A percentile compares a stretch with the other conserved stretches of the same genome.
phyloP scores from a whole-genome alignment of 306 rosid species.

The Vigna nakashimae region DNA sequence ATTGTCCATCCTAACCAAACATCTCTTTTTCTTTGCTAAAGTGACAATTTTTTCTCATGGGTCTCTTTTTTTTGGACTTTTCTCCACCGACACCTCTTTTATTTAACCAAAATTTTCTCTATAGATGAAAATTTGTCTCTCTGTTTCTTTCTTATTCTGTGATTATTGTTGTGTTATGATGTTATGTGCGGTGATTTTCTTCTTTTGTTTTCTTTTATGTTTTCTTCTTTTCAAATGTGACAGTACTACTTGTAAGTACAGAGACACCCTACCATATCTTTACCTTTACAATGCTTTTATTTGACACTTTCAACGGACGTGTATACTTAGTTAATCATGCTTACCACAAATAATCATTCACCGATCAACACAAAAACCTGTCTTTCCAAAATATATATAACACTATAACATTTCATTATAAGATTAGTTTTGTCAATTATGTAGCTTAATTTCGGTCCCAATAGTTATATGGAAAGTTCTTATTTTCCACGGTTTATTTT shows the following conservation, averaged over 20 bases:
- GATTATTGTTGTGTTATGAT: background rate
- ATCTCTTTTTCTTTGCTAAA: conserved; percentile 35
- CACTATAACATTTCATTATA: background rate
- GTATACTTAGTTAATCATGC: conserved; percentile 8
- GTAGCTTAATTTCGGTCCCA: background rate
- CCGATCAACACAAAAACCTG: background rate
- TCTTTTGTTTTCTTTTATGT: conserved; percentile 24
- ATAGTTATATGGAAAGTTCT: too few species aligned
- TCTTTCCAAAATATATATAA: background rate
- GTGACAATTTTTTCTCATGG: conserved; percentile 5
- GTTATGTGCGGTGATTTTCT: conserved; percentile 20
- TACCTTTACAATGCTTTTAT: conserved; percentile 34
- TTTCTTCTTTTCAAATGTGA: conserved; percentile 44
- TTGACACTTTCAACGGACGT: background rate
- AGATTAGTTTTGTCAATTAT: background rate
- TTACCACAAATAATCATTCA: conserved; percentile 16
- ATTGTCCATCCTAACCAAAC: conserved; percentile 43
- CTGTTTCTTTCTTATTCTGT: background rate
- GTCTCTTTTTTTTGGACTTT: background rate
- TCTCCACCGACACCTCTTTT: conserved; percentile 46
- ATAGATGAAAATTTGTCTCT: conserved; percentile 4
- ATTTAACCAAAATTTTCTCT: conserved; percentile 5
- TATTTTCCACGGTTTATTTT: too few species aligned
- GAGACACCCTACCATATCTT: conserved; percentile 42
- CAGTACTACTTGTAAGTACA: conserved; percentile 49